Evolutionary conservation across 2,329 filamentous ascomycete species (phyloP), one percentile per base, ranked within the genome.

Genomic region (Colletotrichum falcatum): DNA sequence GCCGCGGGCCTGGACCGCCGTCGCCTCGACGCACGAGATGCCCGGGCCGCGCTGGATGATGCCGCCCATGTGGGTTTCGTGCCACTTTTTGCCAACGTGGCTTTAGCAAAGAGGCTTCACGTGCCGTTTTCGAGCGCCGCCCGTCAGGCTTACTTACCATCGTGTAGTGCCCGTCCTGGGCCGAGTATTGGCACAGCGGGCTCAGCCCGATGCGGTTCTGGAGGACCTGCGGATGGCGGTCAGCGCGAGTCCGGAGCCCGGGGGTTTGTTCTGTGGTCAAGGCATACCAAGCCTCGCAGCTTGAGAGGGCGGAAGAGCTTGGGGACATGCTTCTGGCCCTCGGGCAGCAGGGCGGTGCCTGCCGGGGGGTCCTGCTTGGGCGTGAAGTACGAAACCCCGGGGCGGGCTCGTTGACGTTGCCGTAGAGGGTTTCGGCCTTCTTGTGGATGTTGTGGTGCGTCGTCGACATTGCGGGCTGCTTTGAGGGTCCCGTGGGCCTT

Each of bases 1-100:
- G 5, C 92, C 92, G 73, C 91, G 86, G 0, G 91, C 80, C 1
- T 87, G 83, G 0, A 94, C 90, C 1, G 89, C 84, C 0, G 91
- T 92, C 1, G 91, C 91, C 79, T 94, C 92, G 20, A 93, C 79
- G 70, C 92, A 86, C 16, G 89, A 78, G 4, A 94, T 79, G 0
- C 91, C 92, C 0, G 92, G 75, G 81, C 82, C 82, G 2, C 80
- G 77, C 26, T 76, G 74, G 6, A 79, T 75, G 54, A 82, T 80
- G 48, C 78, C 78, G 37, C 81, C 81, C 30, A 80, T 75, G 30
- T 84, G 83, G 4, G 79, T 77, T 4, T 80, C 75, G 73, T 85
- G 83, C 78, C 81, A 85, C 26, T 81, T 20, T 42, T 5, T 14
- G 5, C 9, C 9, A 5, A 11, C 33, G 12, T 11, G 28, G 42